Percentiles rank a stretch among this genome's conserved stretches.
Conservation (phyloP, 768 basidiomycete genomes). For the Termitomyces titanicus region DNA sequence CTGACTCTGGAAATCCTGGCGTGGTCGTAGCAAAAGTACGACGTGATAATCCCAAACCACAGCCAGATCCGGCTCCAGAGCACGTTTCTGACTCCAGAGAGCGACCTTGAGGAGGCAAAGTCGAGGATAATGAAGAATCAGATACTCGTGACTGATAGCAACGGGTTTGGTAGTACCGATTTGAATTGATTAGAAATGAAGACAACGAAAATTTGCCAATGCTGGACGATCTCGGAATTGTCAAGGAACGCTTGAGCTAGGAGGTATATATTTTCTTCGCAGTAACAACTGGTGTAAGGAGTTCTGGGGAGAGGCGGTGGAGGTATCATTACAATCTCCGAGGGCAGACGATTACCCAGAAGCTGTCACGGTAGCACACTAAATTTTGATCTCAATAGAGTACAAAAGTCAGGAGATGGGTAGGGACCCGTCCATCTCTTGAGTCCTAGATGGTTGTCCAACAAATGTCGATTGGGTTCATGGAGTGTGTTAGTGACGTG, state of each 20-base stretch:
- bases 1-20: neutral
- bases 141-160: neutral
- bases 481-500: too few relatives aligned
- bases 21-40: conserved; percentile 48
- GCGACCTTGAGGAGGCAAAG: conserved; percentile 45
- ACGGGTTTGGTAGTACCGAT: conserved; percentile 34
- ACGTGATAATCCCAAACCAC: conserved; percentile 81
- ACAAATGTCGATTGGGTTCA: too few relatives aligned
- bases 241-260: conserved; percentile 42
- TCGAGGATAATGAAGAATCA: neutral
- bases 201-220: conserved; percentile 52
- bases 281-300: conserved; percentile 59
- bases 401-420: neutral
- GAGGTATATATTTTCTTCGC: conserved; percentile 73
- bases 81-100: conserved; percentile 57
- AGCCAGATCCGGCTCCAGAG: conserved; percentile 26
- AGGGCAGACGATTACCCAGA: neutral
- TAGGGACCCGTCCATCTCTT: neutral
- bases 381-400: neutral
- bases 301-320: conserved; percentile 33
- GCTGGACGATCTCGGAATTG: conserved; percentile 19
- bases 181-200: conserved; percentile 64
- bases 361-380: too few relatives aligned
- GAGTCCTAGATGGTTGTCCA: neutral
- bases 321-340: conserved; percentile 13